Evolutionary conservation across 148 eudicot genomes (phyloP).

Genomic region (Rhododendron ovatum): DNA sequence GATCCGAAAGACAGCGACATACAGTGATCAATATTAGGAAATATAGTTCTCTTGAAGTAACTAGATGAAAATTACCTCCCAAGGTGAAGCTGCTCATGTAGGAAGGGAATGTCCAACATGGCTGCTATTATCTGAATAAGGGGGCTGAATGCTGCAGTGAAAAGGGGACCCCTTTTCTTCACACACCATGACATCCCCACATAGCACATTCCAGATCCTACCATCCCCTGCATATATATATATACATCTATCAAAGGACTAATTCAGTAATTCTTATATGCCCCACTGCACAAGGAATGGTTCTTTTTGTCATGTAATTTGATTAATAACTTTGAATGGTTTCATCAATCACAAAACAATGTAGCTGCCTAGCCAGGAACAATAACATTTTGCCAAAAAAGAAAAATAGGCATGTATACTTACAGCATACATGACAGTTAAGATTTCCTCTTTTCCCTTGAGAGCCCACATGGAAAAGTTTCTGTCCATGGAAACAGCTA

Average conservation of each 20-base stretch:
- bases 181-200: conserved; percentile 40
- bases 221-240: conserved; percentile 28
- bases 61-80: conserved; percentile 26
- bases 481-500: conserved; percentile 19
- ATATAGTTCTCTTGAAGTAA: not conserved
- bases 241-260: not conserved
- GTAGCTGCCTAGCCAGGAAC: not conserved
- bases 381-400: not conserved
- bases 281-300: not conserved
- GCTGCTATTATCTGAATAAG: conserved; percentile 41
- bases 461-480: conserved; percentile 21
- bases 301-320: not conserved
- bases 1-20: not conserved
- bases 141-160: conserved; percentile 46
- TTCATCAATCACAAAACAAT: not conserved
- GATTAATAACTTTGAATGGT: not conserved
- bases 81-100: conserved; percentile 31
- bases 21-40: not conserved
- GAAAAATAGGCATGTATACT: not conserved
- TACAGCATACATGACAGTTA: conserved; percentile 23
- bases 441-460: conserved; percentile 21
- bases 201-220: conserved; percentile 38
- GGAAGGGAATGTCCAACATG: conserved; percentile 23
- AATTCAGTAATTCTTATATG: not conserved
- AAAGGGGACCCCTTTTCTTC: conserved; percentile 39